These are phyloP conservation scores for Neurospora sp. DNA, from an alignment of 495 filamentous ascomycete genomes.

Conservation along the genomic window DNA sequence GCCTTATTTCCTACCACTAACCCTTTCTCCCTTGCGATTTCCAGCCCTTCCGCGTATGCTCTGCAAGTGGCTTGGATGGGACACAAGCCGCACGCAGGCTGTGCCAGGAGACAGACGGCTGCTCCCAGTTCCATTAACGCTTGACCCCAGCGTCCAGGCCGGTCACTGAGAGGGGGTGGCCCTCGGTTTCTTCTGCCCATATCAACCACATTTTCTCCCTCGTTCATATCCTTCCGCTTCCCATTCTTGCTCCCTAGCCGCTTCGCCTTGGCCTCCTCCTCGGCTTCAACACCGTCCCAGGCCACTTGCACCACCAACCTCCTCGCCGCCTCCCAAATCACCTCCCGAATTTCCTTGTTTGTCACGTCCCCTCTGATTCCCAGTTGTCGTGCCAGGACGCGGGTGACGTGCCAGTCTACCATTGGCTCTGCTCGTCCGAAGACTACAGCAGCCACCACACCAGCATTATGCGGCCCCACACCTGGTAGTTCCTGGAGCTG, in stretches of 20 bases:
- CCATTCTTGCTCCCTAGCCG: neutral
- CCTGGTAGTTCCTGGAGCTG: constrained; percentile 30
- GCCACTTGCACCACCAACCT: constrained; percentile 28
- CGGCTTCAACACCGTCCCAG: constrained; percentile 10
- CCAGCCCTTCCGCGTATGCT: neutral
- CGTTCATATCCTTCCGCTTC: neutral
- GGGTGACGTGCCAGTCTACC: constrained; percentile 37
- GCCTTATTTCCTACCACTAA: neutral
- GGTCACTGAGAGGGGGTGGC: neutral
- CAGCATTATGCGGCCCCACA: constrained; percentile 35
- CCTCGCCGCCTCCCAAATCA: constrained; percentile 33
- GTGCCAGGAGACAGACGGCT: neutral
- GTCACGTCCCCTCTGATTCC: constrained; percentile 18
- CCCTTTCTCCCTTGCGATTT: neutral
- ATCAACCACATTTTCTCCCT: neutral
- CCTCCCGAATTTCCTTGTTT: neutral
- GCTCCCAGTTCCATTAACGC: neutral
- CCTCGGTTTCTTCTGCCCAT: neutral
- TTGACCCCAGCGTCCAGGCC: neutral
- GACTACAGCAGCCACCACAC: constrained; percentile 34
- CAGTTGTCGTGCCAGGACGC: constrained; percentile 34
- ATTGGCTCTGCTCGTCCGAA: constrained; percentile 32
- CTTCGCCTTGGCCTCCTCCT: neutral
- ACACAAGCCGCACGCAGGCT: neutral
- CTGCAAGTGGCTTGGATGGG: neutral